Evolutionary conservation across 2,329 filamentous ascomycete species (phyloP).

Genomic region (Phialemoniopsis sp.): DNA sequence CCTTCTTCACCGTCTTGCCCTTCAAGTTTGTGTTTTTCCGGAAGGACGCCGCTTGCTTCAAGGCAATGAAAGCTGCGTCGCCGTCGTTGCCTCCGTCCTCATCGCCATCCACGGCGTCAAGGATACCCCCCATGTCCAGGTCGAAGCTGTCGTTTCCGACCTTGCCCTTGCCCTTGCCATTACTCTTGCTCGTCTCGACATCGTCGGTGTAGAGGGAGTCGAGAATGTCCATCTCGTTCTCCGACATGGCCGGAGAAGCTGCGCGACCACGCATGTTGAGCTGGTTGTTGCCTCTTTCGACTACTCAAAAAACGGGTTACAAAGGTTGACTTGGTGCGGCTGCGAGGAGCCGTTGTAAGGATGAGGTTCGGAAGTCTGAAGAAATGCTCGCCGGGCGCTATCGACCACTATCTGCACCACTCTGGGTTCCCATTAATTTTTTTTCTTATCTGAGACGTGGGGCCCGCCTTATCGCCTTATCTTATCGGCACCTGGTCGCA

Average conservation of each 20-base stretch:
- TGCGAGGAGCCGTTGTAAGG: no score
- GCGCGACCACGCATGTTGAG: slow-evolving; percentile 64
- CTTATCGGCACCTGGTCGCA: slow-evolving; percentile 1
- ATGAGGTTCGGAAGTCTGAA: no score
- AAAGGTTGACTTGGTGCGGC: no score
- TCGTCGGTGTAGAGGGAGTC: slow-evolving; percentile 66
- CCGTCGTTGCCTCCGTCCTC: slow-evolving; percentile 71
- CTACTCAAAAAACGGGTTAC: background rate
- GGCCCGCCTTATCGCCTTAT: background rate
- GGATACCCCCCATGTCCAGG: slow-evolving; percentile 56
- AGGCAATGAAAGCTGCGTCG: slow-evolving; percentile 88
- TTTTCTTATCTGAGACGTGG: background rate
- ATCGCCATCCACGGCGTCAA: slow-evolving; percentile 50
- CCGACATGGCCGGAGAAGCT: slow-evolving; percentile 78
- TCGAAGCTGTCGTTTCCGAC: slow-evolving; percentile 33
- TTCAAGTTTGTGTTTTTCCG: slow-evolving; percentile 79
- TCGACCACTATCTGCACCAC: no score
- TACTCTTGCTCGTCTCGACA: slow-evolving; percentile 31
- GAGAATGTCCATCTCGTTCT: slow-evolving; percentile 89
- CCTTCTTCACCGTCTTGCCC: slow-evolving; percentile 85
- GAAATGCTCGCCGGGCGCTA: no score
- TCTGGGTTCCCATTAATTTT: background rate
- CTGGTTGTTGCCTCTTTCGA: background rate
- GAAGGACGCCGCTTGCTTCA: slow-evolving; percentile 82
- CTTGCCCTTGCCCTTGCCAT: slow-evolving; percentile 26